phyloP scores from a whole-genome alignment of 2,329 filamentous ascomycete genomes.

The Fusarium ambrosium region DNA sequence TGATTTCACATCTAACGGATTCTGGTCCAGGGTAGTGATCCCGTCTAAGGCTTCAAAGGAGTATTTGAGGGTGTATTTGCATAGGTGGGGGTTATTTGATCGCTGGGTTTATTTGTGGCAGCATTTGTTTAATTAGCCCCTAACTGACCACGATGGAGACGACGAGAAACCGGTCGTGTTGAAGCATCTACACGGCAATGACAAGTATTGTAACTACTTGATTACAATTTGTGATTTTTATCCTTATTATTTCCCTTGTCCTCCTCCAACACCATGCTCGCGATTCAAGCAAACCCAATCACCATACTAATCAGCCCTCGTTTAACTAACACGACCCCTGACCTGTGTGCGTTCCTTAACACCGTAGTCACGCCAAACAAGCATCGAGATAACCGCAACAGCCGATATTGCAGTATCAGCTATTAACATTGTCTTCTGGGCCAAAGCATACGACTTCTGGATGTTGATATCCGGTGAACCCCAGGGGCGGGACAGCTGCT shows the following conservation, averaged over 20 bases:
- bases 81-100: too few relatives aligned
- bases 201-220: too few relatives aligned
- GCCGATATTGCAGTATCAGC: constrained; percentile 55
- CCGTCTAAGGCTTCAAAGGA: too few relatives aligned
- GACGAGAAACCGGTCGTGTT: too few relatives aligned
- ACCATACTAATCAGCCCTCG: too few relatives aligned
- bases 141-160: too few relatives aligned
- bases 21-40: not conserved
- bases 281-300: too few relatives aligned
- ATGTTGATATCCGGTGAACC: too few relatives aligned
- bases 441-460: constrained; percentile 65
- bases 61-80: too few relatives aligned
- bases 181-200: too few relatives aligned
- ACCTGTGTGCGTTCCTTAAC: constrained; percentile 54
- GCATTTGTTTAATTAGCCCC: too few relatives aligned
- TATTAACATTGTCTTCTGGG: constrained; percentile 58
- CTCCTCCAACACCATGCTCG: not conserved
- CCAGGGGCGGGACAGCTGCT: constrained; percentile 64
- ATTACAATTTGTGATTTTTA: not conserved
- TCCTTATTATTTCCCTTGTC: not conserved
- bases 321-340: constrained; percentile 43
- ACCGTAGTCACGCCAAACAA: constrained; percentile 58
- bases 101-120: too few relatives aligned
- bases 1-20: not conserved
- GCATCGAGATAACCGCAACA: constrained; percentile 51